A percentile compares a stretch with the other conserved stretches of the same genome.
Evolutionary conservation across 352 stramenopile genomes (phyloP).

Genomic region (Phytophthora idaei): DNA sequence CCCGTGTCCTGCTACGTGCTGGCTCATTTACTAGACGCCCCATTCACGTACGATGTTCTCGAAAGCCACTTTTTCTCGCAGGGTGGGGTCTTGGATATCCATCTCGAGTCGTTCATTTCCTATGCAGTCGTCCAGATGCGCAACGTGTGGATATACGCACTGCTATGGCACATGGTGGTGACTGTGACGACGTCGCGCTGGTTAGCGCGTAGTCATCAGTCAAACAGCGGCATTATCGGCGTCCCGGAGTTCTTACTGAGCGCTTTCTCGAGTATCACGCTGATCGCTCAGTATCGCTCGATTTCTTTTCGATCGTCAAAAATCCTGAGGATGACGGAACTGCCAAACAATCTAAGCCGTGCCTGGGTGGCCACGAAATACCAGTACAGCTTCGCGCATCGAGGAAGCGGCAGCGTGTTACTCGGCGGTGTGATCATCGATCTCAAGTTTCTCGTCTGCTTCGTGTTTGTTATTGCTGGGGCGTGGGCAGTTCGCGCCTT

Average conservation of each 20-base stretch:
- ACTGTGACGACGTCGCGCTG: slow-evolving; percentile 21
- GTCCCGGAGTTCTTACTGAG: slow-evolving; percentile 45
- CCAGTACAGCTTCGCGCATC: slow-evolving; percentile 20
- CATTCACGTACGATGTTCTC: slow-evolving; percentile 43
- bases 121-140: slow-evolving; percentile 53
- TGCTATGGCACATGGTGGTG: slow-evolving; percentile 38
- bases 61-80: slow-evolving; percentile 38
- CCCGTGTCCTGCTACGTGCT: slow-evolving; percentile 51
- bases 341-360: slow-evolving; percentile 12
- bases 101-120: slow-evolving; percentile 29
- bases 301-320: slow-evolving; percentile 30
- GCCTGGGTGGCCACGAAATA: slow-evolving; percentile 19
- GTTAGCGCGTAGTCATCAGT: slow-evolving; percentile 8
- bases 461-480: slow-evolving; percentile 18
- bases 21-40: slow-evolving; percentile 52
- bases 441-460: slow-evolving; percentile 37
- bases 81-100: slow-evolving; percentile 34
- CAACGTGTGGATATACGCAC: slow-evolving; percentile 45
- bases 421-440: slow-evolving; percentile 42
- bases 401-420: slow-evolving; percentile 23
- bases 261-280: slow-evolving; percentile 36
- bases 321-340: slow-evolving; percentile 13
- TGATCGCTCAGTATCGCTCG: slow-evolving; percentile 41
- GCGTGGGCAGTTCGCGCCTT: slow-evolving; percentile 4
- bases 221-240: slow-evolving; percentile 30